phyloP scores from a whole-genome alignment of 1,284 basidiomycete genomes.

The Ustilago loliicola region DNA sequence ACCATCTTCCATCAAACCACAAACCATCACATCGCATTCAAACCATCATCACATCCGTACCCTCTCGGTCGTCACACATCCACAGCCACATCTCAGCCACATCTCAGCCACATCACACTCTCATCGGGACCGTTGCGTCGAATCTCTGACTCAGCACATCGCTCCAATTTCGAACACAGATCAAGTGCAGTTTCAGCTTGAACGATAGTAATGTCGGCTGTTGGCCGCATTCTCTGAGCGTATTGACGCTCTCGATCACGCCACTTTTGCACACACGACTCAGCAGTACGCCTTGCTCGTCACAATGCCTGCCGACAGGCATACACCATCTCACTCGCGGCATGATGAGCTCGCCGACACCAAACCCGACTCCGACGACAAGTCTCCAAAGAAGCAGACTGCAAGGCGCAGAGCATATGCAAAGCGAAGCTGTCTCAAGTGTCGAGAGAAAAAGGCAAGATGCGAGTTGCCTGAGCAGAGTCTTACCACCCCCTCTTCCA shows the following conservation, averaged over 20 bases:
- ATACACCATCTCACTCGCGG: slow-evolving; percentile 8
- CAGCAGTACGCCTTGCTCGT: neutral
- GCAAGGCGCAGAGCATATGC: slow-evolving; percentile 50
- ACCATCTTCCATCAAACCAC: no score
- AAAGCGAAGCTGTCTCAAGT: slow-evolving; percentile 59
- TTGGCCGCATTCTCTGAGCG: slow-evolving; percentile 6
- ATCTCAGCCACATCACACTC: no score
- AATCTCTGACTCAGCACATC: neutral
- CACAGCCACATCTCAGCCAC: no score
- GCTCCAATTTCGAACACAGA: neutral
- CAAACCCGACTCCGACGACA: slow-evolving; percentile 10
- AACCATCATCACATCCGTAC: no score
- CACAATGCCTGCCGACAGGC: slow-evolving; percentile 31
- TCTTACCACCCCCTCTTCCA: slow-evolving; percentile 48
- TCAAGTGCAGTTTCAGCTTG: neutral
- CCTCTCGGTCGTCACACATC: no score
- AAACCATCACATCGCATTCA: no score
- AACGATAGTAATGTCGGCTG: slow-evolving; percentile 2
- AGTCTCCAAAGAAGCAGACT: slow-evolving; percentile 25
- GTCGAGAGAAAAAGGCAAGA: slow-evolving; percentile 55
- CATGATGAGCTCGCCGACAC: slow-evolving; percentile 19
- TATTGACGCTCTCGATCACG: neutral
- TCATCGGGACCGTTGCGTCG: no score
- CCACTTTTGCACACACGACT: neutral
- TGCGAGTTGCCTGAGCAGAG: slow-evolving; percentile 55